Evolutionary conservation across 2,329 filamentous ascomycete genomes (phyloP).

Genomic region (Pestalotiopsis sp.): DNA sequence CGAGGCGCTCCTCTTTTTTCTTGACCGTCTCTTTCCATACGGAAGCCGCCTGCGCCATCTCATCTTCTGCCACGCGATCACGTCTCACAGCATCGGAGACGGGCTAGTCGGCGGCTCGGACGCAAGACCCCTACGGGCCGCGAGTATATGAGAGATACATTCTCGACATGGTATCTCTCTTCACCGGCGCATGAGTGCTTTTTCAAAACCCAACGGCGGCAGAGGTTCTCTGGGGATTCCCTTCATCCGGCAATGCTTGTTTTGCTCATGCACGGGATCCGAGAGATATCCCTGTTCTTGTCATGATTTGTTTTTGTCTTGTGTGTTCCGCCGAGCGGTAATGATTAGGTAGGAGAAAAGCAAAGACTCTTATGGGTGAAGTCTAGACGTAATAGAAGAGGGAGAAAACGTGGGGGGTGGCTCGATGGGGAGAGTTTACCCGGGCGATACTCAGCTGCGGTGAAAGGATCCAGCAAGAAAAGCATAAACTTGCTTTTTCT

Average conservation of each 20-base stretch:
- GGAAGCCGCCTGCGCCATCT: no score
- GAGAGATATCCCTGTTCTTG: neutral
- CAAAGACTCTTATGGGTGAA: neutral
- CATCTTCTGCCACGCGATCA: slow-evolving; percentile 1
- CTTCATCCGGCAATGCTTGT: neutral
- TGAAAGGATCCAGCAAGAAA: neutral
- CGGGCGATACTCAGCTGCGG: neutral
- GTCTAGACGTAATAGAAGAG: neutral
- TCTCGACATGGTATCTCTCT: neutral
- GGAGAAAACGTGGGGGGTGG: neutral
- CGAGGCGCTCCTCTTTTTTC: no score
- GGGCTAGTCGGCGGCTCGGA: neutral
- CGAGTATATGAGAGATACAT: neutral
- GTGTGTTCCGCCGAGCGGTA: neutral
- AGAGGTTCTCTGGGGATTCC: neutral
- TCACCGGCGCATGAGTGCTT: neutral
- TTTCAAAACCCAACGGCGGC: neutral
- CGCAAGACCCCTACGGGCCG: neutral
- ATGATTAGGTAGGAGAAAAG: neutral
- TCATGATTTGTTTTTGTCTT: neutral
- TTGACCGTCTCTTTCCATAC: no score
- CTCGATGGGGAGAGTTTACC: neutral
- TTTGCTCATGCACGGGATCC: neutral
- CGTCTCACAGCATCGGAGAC: neutral
- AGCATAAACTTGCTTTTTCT: neutral